Evolutionary conservation across 2,329 filamentous ascomycete genomes (phyloP), one percentile per base, ranked within the genome.

Genomic region (Trichoderma sp.): DNA sequence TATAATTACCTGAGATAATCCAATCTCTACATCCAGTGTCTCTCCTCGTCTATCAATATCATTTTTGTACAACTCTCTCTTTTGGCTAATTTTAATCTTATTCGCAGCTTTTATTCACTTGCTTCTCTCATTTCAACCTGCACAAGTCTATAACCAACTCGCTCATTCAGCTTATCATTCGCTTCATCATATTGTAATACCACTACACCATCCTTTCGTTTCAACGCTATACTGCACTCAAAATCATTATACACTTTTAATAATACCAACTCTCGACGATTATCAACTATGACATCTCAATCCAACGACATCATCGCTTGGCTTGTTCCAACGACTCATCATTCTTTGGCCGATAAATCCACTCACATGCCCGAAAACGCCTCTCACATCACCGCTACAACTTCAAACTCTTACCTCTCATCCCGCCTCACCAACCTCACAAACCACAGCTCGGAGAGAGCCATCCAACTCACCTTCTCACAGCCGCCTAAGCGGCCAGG

Each of bases 261-360:
- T 59, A 47, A 66, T n/a, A n/a, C 16, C 19, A 3, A n/a, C 16
- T 8, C 56, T 66, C 71, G 56, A 53, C 71, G 67, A 70, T 37
- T 21, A 59, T 43, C 64, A 62, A 43, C 62, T 67, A 71, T 74
- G 73, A 71, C 73, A 72, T 67, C 70, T 37, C 70, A 68, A 71
- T 68, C 73, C 65, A 73, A 80, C 68, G 73, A 80, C 68, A 74
- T 79, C 70, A 80, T 81, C 73, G 79, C 79, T 73, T 81, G 79
- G 79, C 79, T 81, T 72, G 76, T 81, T 61, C 79, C 79, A 52
- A 79, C 79, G 70, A 74, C 78, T 27, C 75, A 76, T 60, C 74
- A 76, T 72, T 76, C 78, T 11, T 70, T 69, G 70, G 78, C 79
- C 70, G 78, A 80, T 62, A 77, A 78, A 67, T 73, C 77, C 35